Base-by-base conservation (phyloP, 1,284 basidiomycete species). In the Microstroma glucosiphilum region DNA sequence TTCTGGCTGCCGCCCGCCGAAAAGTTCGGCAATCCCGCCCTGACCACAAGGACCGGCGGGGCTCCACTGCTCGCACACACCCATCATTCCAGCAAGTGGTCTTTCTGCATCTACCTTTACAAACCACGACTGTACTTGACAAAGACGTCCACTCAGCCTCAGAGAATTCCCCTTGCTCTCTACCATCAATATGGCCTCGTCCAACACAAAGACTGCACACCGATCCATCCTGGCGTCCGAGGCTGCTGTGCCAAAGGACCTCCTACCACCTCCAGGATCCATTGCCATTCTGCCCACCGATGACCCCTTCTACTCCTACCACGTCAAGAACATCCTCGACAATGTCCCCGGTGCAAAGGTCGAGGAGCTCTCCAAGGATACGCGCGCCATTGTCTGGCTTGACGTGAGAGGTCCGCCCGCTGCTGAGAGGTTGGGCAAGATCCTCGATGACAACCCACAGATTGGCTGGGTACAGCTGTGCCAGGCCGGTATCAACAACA, bases 401-500 rank as follows among this genome's bases (percentile, higher is more conserved):
- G 63, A 65, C 54, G 54, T 41, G 40, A 37, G 19, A 15, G 21
- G 26, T 25, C 26, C 13, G 13, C 41, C 60, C 53, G 37, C 41
- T 23, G 40, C 49, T 37, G 43, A 15, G 30, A 48, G 49, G 17
- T 56, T 67, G 9, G 55, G 51, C 23, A 40, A 64, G 46, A 56
- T 54, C 6, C 59, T 67, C n/a, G 53, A 56, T 17, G 49, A 26
- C 11, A 21, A 51, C 41, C 23, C 58, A 13, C 19, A 42, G 1
- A 46, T 75, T 15, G 42, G 48, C 1, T 72, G 69, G 53, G 62
- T 75, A 1, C 72, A 73, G 51, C 48, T 75, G 25, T 70, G 70
- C 8, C 70, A 72, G 72, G 67, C 70, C 6, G 73, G 73, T 6
- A 66, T 73, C 6, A 67, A 72, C 11, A 54, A 65, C 1, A 71